These are phyloP conservation scores for Aspergillus amoenus DNA, from an alignment of 2,329 filamentous ascomycete species.

Conservation along the genomic window DNA sequence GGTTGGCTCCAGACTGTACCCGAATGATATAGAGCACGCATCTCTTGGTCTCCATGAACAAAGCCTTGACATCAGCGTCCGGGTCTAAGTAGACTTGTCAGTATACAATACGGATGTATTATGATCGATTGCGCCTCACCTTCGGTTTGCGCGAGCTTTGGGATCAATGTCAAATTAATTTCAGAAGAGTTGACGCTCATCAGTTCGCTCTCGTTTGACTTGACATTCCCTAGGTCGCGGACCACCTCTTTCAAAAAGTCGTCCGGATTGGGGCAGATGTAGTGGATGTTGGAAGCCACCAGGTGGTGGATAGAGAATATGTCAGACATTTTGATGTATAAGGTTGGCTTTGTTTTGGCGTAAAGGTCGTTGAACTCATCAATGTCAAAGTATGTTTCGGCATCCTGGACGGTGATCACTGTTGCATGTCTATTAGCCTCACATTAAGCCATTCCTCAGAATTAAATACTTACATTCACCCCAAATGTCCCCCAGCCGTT, in stretches of 20 bases:
- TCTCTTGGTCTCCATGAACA: slow-evolving; percentile 98
- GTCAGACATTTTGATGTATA: slow-evolving; percentile 99
- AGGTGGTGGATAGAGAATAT: slow-evolving; percentile 95
- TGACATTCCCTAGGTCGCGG: slow-evolving; percentile 90
- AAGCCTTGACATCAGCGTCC: slow-evolving; percentile 83
- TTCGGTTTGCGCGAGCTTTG: slow-evolving; percentile 84
- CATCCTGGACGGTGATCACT: slow-evolving; percentile 81
- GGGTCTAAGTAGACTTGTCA: slow-evolving; percentile 59
- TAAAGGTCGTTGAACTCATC: slow-evolving; percentile 99
- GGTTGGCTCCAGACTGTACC: slow-evolving; percentile 83
- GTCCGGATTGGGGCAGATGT: slow-evolving; percentile 76
- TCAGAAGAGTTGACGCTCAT: slow-evolving; percentile 81
- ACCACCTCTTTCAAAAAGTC: slow-evolving; percentile 89
- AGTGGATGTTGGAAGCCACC: slow-evolving; percentile 73
- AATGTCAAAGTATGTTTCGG: slow-evolving; percentile 92
- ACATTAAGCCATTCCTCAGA: background rate
- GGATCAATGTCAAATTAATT: slow-evolving; percentile 85
- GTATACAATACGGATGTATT: slow-evolving; percentile 12
- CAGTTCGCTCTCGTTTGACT: slow-evolving; percentile 94
- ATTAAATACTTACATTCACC: slow-evolving; percentile 54
- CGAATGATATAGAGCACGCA: slow-evolving; percentile 97
- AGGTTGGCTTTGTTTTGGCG: slow-evolving; percentile 89
- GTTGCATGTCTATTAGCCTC: slow-evolving; percentile 33
- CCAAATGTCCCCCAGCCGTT: slow-evolving; percentile 74
- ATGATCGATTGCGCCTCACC: slow-evolving; percentile 40